A percentile compares a stretch with the other conserved stretches of the same genome.
phyloP scores from a whole-genome alignment of 1,284 basidiomycete species.

The Cryptococcus sp. region DNA sequence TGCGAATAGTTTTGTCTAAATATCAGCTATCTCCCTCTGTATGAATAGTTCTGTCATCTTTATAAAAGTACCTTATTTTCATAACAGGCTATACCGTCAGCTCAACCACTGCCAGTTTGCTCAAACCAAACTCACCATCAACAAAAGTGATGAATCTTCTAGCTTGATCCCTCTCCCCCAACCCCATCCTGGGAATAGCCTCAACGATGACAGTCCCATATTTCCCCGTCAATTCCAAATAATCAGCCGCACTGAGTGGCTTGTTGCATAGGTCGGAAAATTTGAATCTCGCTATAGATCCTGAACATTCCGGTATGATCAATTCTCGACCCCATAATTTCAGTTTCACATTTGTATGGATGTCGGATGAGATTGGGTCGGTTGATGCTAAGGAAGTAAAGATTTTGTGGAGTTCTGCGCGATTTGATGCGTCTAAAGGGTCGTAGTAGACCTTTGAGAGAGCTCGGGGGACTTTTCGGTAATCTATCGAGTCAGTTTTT shows the following conservation, averaged over 20 bases:
- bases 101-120: not conserved
- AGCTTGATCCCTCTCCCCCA: conserved; percentile 84
- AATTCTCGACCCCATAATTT: conserved; percentile 85
- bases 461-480: conserved; percentile 82
- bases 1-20: conserved; percentile 79
- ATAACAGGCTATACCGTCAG: conserved; percentile 64
- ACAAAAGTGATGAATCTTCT: conserved; percentile 96
- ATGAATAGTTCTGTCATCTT: not conserved
- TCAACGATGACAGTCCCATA: conserved; percentile 86
- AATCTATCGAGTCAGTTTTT: conserved; percentile 56
- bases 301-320: conserved; percentile 71
- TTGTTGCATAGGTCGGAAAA: conserved; percentile 86
- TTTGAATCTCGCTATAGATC: conserved; percentile 74
- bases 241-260: conserved; percentile 90
- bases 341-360: conserved; percentile 64
- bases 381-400: conserved; percentile 62
- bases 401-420: conserved; percentile 64
- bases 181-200: conserved; percentile 81
- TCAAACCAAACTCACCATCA: conserved; percentile 59
- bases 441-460: conserved; percentile 88
- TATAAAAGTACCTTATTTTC: conserved; percentile 67
- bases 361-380: conserved; percentile 50
- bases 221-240: conserved; percentile 83
- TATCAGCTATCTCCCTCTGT: not conserved
- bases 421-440: conserved; percentile 65